These are phyloP conservation scores for Sporothrix globosa DNA, from an alignment of 2,329 filamentous ascomycete genomes.

Conservation along the genomic window DNA sequence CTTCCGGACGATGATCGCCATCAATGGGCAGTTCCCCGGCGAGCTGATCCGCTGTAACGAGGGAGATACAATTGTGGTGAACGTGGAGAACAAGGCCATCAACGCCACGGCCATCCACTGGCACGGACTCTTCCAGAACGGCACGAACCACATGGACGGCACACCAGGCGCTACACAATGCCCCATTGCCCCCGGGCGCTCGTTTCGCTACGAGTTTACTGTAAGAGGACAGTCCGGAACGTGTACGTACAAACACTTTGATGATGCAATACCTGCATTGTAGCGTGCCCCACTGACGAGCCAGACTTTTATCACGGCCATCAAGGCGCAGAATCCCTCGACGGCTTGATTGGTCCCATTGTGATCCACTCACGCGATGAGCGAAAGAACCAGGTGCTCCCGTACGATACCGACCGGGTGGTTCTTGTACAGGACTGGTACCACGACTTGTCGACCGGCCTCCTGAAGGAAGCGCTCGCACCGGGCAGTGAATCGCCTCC, in stretches of 20 bases:
- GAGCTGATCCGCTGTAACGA: slow-evolving; percentile 74
- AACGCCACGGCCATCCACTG: slow-evolving; percentile 69
- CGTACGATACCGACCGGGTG: slow-evolving; percentile 66
- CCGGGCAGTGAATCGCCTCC: slow-evolving; percentile 62
- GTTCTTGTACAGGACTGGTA: slow-evolving; percentile 73
- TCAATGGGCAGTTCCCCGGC: slow-evolving; percentile 75
- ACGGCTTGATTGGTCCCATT: slow-evolving; percentile 63
- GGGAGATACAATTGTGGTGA: slow-evolving; percentile 71
- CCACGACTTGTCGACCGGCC: slow-evolving; percentile 56
- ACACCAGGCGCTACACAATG: slow-evolving; percentile 64
- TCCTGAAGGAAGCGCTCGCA: slow-evolving; percentile 58
- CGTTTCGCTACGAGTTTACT: slow-evolving; percentile 56
- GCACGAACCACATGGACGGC: slow-evolving; percentile 72
- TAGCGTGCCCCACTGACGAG: neutral
- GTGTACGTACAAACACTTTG: slow-evolving; percentile 40
- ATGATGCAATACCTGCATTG: too few relatives aligned
- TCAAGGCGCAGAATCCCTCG: slow-evolving; percentile 67
- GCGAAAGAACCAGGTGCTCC: slow-evolving; percentile 49
- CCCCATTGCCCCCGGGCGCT: slow-evolving; percentile 59
- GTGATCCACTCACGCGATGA: slow-evolving; percentile 64
- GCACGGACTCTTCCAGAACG: slow-evolving; percentile 75
- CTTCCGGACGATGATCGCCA: slow-evolving; percentile 65
- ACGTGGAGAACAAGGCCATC: slow-evolving; percentile 64
- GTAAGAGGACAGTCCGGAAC: slow-evolving; percentile 43
- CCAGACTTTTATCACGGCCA: slow-evolving; percentile 77